Base-by-base conservation (phyloP, 2,329 filamentous ascomycete genomes). In the Geosmithia flava region DNA sequence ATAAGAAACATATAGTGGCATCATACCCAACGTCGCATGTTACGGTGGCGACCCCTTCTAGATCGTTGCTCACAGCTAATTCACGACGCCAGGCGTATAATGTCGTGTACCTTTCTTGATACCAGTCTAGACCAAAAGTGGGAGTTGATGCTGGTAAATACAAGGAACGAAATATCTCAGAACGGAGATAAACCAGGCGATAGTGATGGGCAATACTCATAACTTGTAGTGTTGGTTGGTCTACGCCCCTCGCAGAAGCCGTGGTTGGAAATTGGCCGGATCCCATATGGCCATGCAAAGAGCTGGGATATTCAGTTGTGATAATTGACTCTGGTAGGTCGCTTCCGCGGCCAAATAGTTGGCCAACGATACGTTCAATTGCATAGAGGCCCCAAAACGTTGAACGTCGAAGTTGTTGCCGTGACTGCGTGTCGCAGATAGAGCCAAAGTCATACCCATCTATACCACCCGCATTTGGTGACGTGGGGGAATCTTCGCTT, bases 171-270 rank as follows among this genome's bases (percentile, higher is more conserved):
- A 42, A 42, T n/a, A 49, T 49, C 41, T 49, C 45, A 3, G 48
- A 49, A 15, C 48, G 44, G 7, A 49, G 41, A 37, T 49, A 49
- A 15, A 49, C 48, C n/a, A 49, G 27, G 3, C 48, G 45, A 23
- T 47, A 49, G 42, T 49, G 48, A 29, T 49, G 48, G 6, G 40
- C 40, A 20, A 42, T 42, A 20, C 40, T 42, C 40, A 42, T 42
- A 7, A 16, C 7, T 16, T 42, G 40, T 6, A 42, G 6, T 7
- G 40, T 16, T 6, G 15, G 7, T 6, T 16, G 40, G 15, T 42
- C 40, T 16, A 42, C 40, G 40, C 19, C 40, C 40, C 6, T n/a
- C 19, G 15, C 40, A 42, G n/a, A 7, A 7, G 7, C n/a, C 40
- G 40, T 7, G 40, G n/a, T n/a, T n/a, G n/a, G n/a, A n/a, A n/a